Percentiles rank a stretch among this genome's conserved stretches.
Evolutionary conservation across 768 basidiomycete species (phyloP).

Genomic region (Mycena epipterygia): DNA sequence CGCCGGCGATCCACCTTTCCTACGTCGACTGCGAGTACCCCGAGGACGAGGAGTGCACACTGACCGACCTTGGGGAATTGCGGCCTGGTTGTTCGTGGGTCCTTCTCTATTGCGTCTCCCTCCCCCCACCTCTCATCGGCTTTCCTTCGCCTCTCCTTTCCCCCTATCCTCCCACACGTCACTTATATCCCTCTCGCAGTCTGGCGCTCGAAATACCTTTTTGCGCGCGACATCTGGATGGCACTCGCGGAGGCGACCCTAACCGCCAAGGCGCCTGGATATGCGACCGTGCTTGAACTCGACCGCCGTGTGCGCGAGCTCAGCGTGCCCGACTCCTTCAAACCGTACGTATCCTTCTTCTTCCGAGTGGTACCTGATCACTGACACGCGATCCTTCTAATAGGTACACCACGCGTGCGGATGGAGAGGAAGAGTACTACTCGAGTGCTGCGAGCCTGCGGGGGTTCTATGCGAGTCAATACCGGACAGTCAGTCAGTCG

Average conservation of each 20-base stretch:
- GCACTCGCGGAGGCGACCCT: constrained; percentile 63
- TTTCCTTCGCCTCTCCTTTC: not conserved
- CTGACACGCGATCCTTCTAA: not conserved
- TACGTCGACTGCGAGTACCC: constrained; percentile 65
- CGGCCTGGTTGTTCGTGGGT: constrained; percentile 63
- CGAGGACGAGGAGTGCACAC: constrained; percentile 63
- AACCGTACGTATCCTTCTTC: constrained; percentile 52
- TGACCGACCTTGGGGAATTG: constrained; percentile 58
- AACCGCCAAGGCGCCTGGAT: constrained; percentile 61
- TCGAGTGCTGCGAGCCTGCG: constrained; percentile 65
- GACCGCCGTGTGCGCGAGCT: constrained; percentile 65
- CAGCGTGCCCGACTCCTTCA: constrained; percentile 60
- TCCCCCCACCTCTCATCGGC: no score
- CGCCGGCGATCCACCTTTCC: constrained; percentile 51
- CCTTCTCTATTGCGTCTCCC: not conserved
- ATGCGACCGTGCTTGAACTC: constrained; percentile 62
- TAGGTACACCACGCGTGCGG: constrained; percentile 48
- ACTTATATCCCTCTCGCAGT: constrained; percentile 48
- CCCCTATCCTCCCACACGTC: not conserved
- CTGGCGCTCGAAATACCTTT: constrained; percentile 70
- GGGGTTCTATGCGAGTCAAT: constrained; percentile 69
- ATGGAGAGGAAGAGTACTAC: constrained; percentile 62
- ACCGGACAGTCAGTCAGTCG: constrained; percentile 69
- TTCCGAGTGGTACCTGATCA: not conserved
- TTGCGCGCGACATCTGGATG: constrained; percentile 64